phyloP scores from a whole-genome alignment of 768 basidiomycete species.

The Suillus alpinus region DNA sequence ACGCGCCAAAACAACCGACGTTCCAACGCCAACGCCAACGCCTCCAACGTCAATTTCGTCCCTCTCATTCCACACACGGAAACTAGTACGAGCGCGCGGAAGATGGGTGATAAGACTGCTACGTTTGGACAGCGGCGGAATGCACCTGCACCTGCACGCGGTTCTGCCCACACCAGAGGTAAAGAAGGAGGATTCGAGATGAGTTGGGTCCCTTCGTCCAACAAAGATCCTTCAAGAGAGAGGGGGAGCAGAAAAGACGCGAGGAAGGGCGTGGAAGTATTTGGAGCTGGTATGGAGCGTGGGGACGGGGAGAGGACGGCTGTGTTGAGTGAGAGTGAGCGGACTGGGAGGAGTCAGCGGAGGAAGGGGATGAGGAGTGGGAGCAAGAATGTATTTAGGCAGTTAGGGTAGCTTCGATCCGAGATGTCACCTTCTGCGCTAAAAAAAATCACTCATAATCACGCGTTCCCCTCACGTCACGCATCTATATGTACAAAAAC shows the following conservation, averaged over 20 bases:
- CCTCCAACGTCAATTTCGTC: slow-evolving; percentile 54
- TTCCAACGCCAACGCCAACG: slow-evolving; percentile 32
- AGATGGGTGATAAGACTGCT: slow-evolving; percentile 45
- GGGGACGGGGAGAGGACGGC: slow-evolving; percentile 51
- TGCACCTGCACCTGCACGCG: neutral
- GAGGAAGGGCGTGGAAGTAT: slow-evolving; percentile 68
- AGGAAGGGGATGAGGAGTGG: slow-evolving; percentile 83
- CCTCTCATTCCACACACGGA: slow-evolving; percentile 53
- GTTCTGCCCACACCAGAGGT: slow-evolving; percentile 7
- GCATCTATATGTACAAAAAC: neutral
- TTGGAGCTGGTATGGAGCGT: slow-evolving; percentile 88
- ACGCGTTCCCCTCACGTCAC: neutral
- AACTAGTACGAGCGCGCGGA: slow-evolving; percentile 17
- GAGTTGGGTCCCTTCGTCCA: slow-evolving; percentile 64
- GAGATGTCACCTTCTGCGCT: neutral
- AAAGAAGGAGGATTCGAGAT: slow-evolving; percentile 77
- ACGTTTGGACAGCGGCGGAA: slow-evolving; percentile 65
- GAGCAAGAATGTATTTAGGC: slow-evolving; percentile 79
- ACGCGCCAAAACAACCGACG: slow-evolving; percentile 41
- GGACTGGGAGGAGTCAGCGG: slow-evolving; percentile 76
- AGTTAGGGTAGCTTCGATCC: slow-evolving; percentile 10
- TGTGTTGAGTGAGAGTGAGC: slow-evolving; percentile 60
- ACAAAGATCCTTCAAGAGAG: slow-evolving; percentile 25
- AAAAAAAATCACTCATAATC: neutral
- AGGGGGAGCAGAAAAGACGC: slow-evolving; percentile 22